Evolutionary conservation across 2,329 filamentous ascomycete species (phyloP).

Genomic region (Boeremia lycopersici): DNA sequence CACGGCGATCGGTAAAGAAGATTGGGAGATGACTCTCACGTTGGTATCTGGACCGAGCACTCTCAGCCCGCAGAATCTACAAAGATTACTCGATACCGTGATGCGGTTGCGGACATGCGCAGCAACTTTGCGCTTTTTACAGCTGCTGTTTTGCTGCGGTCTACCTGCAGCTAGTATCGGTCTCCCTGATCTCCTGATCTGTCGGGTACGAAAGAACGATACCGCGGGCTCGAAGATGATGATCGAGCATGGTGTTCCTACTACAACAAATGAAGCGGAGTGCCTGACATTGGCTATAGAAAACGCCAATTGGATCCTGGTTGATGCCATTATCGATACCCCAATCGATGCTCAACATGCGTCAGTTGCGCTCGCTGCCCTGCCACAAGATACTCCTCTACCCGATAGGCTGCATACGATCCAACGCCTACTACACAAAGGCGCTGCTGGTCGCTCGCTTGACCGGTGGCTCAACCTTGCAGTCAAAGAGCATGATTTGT

Average conservation of each 20-base stretch:
- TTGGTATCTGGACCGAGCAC: slow-evolving; percentile 37
- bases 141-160: slow-evolving; percentile 44
- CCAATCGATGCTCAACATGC: slow-evolving; percentile 35
- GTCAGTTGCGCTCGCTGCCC: slow-evolving; percentile 31
- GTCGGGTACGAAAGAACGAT: slow-evolving; percentile 36
- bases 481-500: slow-evolving; percentile 37
- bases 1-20: slow-evolving; percentile 38
- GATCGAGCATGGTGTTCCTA: slow-evolving; percentile 35
- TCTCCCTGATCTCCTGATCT: slow-evolving; percentile 38
- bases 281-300: slow-evolving; percentile 35
- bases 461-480: slow-evolving; percentile 35
- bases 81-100: slow-evolving; percentile 36
- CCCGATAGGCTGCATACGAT: slow-evolving; percentile 36
- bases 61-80: slow-evolving; percentile 31
- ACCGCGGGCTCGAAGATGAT: slow-evolving; percentile 39
- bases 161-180: slow-evolving; percentile 34
- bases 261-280: slow-evolving; percentile 37
- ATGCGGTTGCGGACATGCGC: slow-evolving; percentile 36
- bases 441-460: slow-evolving; percentile 36
- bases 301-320: slow-evolving; percentile 38
- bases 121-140: slow-evolving; percentile 38
- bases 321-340: slow-evolving; percentile 33
- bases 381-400: slow-evolving; percentile 28
- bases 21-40: slow-evolving; percentile 38
- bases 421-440: slow-evolving; percentile 32